Evolutionary conservation across 176 grass and related monocot species (phyloP), one percentile per base, ranked within the genome.

Genomic region (Aechmea fasciata): DNA sequence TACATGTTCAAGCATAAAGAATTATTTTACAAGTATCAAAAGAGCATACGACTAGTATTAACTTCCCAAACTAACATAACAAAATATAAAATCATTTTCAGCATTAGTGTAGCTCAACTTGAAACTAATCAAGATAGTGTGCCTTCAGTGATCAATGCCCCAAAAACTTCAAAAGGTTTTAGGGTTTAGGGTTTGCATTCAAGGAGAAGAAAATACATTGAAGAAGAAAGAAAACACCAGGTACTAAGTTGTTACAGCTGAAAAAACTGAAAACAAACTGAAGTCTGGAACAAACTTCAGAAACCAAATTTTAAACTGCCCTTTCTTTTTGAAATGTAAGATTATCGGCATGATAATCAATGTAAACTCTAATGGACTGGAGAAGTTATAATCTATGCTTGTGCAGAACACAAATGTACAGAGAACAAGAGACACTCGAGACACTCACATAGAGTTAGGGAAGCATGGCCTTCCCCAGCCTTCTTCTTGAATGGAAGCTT

Each of bases 401-500:
- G 17, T 8, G 47, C 9, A 20, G 48, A 65, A 71, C 13, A 76
- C 8, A 24, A 48, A 29, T 11, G 23, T 47, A 13, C 3, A 18
- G 41, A 53, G 48, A 11, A 69, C 11, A 61, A 19, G 9, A 50
- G 3, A 74, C 28, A 47, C 26, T 47, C 20, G 11, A 4, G 13
- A 55, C 10, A 78, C 95, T 90, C 78, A 99, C 95, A 67, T 25
- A 84, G 77, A 73, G 82, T 50, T 63, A 82, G 78, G 50, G 87
- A 83, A 47, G 84, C 25, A 83, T 93, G 87, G 12, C 76, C 77
- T 84, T 99, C 95, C 41, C 84, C 87, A 11, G 84, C 77, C 74
- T 88, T 99, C 74, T 82, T 78, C 80, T 93, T 99, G 77, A 99
- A 99, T 6, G 95, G 85, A 64, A 99, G 80, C 82, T 90, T 93